A percentile compares a stretch with the other conserved stretches of the same genome.
phyloP scores from a whole-genome alignment of 441 rosid species.

The Adansonia gregorii region DNA sequence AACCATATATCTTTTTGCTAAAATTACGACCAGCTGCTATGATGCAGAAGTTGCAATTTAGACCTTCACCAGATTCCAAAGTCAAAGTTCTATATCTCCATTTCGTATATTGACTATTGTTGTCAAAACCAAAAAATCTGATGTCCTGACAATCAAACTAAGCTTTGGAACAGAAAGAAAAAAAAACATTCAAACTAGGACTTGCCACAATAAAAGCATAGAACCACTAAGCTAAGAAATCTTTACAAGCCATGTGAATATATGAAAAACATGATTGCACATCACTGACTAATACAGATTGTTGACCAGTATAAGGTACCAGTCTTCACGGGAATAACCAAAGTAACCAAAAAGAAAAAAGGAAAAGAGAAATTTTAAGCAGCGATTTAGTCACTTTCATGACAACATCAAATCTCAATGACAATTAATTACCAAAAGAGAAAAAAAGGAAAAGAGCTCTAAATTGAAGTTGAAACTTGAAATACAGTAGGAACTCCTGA shows the following conservation, averaged over 20 bases:
- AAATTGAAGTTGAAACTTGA: background rate
- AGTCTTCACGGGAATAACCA: background rate
- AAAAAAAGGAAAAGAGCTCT: background rate
- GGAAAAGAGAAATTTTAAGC: background rate
- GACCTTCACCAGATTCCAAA: background rate
- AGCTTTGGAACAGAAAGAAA: constrained; percentile 11
- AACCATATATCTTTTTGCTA: background rate
- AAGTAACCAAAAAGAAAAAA: background rate
- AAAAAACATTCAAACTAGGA: constrained; percentile 10
- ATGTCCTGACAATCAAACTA: background rate
- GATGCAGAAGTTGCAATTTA: constrained; percentile 12
- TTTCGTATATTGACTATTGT: background rate
- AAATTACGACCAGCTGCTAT: background rate
- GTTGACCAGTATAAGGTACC: background rate
- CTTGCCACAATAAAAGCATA: background rate
- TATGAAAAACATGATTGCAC: background rate
- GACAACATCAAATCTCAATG: background rate
- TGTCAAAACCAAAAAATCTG: background rate
- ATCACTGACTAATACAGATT: background rate
- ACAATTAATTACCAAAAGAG: background rate
- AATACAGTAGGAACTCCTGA: background rate
- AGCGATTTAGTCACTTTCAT: background rate
- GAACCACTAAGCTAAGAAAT: background rate
- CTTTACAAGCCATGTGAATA: constrained; percentile 1
- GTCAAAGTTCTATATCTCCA: background rate